phyloP scores from a whole-genome alignment of 371 early-diverging fungal genomes.

The Mucor racemosus region DNA sequence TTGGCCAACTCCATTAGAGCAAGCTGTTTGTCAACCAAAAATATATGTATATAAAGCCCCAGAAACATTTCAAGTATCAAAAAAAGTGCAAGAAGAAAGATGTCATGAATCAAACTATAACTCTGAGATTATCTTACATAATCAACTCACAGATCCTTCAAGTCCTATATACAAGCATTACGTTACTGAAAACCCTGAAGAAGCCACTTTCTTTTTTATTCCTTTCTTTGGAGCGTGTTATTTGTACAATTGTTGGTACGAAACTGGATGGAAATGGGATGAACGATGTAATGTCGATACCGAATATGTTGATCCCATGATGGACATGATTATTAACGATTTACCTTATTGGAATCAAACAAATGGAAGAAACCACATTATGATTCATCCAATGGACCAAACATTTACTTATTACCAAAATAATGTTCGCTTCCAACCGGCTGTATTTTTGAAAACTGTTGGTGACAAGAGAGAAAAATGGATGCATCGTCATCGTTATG shows the following conservation, averaged over 20 bases:
- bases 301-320: slow-evolving; percentile 55
- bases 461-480: slow-evolving; percentile 53
- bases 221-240: slow-evolving; percentile 64
- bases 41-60: slow-evolving; percentile 62
- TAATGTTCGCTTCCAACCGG: slow-evolving; percentile 46
- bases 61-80: slow-evolving; percentile 42
- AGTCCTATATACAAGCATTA: slow-evolving; percentile 48
- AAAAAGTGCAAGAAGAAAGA: slow-evolving; percentile 30
- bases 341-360: slow-evolving; percentile 58
- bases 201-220: slow-evolving; percentile 60
- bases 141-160: slow-evolving; percentile 49
- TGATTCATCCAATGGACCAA: slow-evolving; percentile 62
- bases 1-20: slow-evolving; percentile 60
- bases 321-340: slow-evolving; percentile 55
- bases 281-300: slow-evolving; percentile 56
- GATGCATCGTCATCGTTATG: slow-evolving; percentile 48
- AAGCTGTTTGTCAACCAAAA: slow-evolving; percentile 55
- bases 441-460: slow-evolving; percentile 56
- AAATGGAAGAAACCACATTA: slow-evolving; percentile 51
- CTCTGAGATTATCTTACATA: slow-evolving; percentile 47
- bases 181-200: slow-evolving; percentile 56
- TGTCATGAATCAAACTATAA: slow-evolving; percentile 56
- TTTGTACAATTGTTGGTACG: slow-evolving; percentile 53
- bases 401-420: slow-evolving; percentile 53
- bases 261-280: slow-evolving; percentile 52